Evolutionary conservation across 2,329 filamentous ascomycete genomes (phyloP).

Genomic region (Alternaria dauci): DNA sequence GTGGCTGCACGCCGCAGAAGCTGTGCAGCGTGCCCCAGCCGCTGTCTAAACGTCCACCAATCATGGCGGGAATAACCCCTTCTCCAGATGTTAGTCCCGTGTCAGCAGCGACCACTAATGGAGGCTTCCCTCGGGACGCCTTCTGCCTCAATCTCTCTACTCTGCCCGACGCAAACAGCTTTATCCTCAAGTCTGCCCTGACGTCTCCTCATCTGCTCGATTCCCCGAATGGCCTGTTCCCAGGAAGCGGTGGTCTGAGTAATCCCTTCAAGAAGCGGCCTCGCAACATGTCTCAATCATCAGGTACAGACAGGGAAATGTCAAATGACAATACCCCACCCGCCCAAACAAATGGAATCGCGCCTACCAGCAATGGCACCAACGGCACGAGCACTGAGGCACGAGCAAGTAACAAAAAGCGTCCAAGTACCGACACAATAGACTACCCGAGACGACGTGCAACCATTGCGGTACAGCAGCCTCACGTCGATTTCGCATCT

Average conservation of each 20-base stretch:
- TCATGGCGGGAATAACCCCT: constrained; percentile 52
- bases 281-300: constrained; percentile 55
- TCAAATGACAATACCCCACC: constrained; percentile 44
- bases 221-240: constrained; percentile 48
- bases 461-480: constrained; percentile 51
- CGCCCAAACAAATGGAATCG: constrained; percentile 38
- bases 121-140: constrained; percentile 49
- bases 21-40: constrained; percentile 41
- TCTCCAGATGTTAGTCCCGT: constrained; percentile 55
- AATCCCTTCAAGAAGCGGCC: constrained; percentile 49
- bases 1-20: constrained; percentile 42
- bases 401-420: constrained; percentile 46
- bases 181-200: constrained; percentile 50
- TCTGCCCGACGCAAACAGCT: constrained; percentile 49
- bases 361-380: constrained; percentile 42
- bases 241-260: constrained; percentile 37
- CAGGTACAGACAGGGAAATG: constrained; percentile 52
- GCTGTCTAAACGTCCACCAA: constrained; percentile 45
- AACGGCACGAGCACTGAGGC: constrained; percentile 35
- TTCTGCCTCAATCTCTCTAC: constrained; percentile 53
- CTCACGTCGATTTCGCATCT: not conserved
- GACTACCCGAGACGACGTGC: constrained; percentile 54
- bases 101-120: constrained; percentile 53
- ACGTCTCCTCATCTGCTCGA: constrained; percentile 51
- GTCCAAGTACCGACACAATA: constrained; percentile 53